A percentile compares a stretch with the other conserved stretches of the same genome.
Conservation (phyloP, 345 rosid genomes). For the Zanthoxylum bungeanum region DNA sequence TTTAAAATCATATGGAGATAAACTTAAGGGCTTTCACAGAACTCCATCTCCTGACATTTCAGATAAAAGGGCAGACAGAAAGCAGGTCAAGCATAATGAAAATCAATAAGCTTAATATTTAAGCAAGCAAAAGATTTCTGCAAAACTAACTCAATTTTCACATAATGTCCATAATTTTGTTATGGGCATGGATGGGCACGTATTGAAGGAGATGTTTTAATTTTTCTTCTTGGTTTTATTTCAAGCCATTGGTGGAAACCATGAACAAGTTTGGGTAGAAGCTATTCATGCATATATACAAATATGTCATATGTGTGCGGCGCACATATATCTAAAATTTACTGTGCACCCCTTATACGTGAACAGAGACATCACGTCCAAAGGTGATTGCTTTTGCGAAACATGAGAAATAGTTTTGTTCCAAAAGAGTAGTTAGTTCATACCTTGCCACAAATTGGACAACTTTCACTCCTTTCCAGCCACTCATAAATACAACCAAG, state of each 20-base stretch:
- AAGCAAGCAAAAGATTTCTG: background rate
- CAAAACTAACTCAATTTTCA: background rate
- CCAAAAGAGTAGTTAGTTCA: background rate
- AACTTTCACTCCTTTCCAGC: slow-evolving; percentile 76
- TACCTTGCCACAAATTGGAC: slow-evolving; percentile 80
- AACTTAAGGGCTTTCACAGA: slow-evolving; percentile 41
- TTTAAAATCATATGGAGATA: slow-evolving; percentile 7
- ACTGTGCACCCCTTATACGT: background rate
- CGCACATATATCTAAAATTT: too few species aligned
- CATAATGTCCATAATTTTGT: background rate
- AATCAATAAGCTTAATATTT: background rate
- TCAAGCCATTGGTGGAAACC: background rate
- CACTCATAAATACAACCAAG: slow-evolving; percentile 75
- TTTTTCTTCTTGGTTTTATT: background rate
- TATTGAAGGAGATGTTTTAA: background rate
- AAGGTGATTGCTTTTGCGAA: background rate
- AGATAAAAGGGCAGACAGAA: slow-evolving; percentile 2
- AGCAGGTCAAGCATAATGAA: slow-evolving; percentile 5
- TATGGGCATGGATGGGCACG: too few species aligned
- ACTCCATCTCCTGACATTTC: slow-evolving; percentile 45
- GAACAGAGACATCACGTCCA: background rate
- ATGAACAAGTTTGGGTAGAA: background rate
- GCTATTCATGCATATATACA: background rate
- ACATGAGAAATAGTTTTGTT: background rate
- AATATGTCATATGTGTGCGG: background rate